phyloP scores from a whole-genome alignment of 306 rosid genomes.

The Quercus wislizeni region DNA sequence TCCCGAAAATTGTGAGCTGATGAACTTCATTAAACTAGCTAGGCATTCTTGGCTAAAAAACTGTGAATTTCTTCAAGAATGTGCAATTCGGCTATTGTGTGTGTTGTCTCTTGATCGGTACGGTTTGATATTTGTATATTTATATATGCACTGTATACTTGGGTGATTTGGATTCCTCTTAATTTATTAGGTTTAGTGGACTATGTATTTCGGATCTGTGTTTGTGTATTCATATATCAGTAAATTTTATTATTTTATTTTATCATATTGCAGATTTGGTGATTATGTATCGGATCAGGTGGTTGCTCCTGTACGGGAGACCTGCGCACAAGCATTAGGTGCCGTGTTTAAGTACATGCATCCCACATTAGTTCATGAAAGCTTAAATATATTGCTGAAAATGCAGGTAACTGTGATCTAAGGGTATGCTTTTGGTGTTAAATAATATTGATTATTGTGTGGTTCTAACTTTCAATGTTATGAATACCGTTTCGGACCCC shows the following conservation, averaged over 20 bases:
- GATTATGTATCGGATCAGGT: slow-evolving; percentile 99
- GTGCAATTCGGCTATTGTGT: slow-evolving; percentile 86
- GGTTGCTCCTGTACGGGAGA: slow-evolving; percentile 98
- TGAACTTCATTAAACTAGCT: slow-evolving; percentile 71
- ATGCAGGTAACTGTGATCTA: slow-evolving; percentile 80
- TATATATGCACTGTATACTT: too few species aligned
- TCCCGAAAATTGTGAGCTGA: slow-evolving; percentile 62
- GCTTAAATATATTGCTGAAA: slow-evolving; percentile 83
- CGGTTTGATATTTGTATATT: slow-evolving; percentile 5
- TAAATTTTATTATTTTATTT: slow-evolving; percentile 29
- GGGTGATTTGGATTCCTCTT: not conserved
- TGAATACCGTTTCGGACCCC: too few species aligned
- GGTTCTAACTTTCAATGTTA: too few species aligned
- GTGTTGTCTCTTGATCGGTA: slow-evolving; percentile 93
- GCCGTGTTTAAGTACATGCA: slow-evolving; percentile 94
- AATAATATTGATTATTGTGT: slow-evolving; percentile 17
- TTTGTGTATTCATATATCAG: slow-evolving; percentile 5
- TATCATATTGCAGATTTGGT: slow-evolving; percentile 76
- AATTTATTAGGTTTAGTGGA: not conserved
- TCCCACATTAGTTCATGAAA: slow-evolving; percentile 74
- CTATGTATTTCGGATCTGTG: not conserved
- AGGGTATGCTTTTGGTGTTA: slow-evolving; percentile 16
- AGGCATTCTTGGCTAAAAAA: slow-evolving; percentile 90
- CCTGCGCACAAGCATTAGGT: slow-evolving; percentile 97
- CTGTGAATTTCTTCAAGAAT: slow-evolving; percentile 88